Base-by-base conservation (phyloP, 305 asterid genomes). In the Striga hermonthica region DNA sequence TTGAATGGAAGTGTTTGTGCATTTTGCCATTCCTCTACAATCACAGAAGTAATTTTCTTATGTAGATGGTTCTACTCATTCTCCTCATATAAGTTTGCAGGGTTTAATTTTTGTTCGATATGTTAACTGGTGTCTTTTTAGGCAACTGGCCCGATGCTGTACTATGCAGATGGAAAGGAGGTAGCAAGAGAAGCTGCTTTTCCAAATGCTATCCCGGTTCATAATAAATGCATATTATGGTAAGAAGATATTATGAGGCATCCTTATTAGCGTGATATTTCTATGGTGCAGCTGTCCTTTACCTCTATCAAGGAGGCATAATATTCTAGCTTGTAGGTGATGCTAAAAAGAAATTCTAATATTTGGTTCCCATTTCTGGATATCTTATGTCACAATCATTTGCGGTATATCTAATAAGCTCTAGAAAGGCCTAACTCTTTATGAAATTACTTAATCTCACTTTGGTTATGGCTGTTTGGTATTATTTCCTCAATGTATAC, bases 201-300 rank as follows among this genome's bases (percentile, higher is more conserved):
- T 68, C 69, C 89, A 76, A 74, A 80, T 48, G 79, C 84, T 64
- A 79, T 83, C 72, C 61, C 91, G 39, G 91, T 85, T 70, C 99
- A 93, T 69, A 78, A 66, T 41, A 88, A 81, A 79, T 93, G 99
- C 84, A 83, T 88, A 74, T 94, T 88, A 50, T 93, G 99, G 99
- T 93, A 83, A 35, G 87, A 7, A 37, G 11, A 39, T 60, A 53
- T 63, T 40, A 13, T 48, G 44, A 22, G 60, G 34, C 40, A 31
- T 43, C 71, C 68, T 50, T 61, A 1, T 57, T 7, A 39, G 41
- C 11, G 9, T 44, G 22, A 44, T 44, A 12, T 47, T 53, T 38
- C 12, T 62, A 15, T 31, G 43, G 14, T 57, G 53, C 48, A 52
- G 4, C 34, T 16, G 8, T 28, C 35, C 13, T 52, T 69, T 9